phyloP scores from a whole-genome alignment of 805 yeast genomes.

The Saccharomycopsis sp. region DNA sequence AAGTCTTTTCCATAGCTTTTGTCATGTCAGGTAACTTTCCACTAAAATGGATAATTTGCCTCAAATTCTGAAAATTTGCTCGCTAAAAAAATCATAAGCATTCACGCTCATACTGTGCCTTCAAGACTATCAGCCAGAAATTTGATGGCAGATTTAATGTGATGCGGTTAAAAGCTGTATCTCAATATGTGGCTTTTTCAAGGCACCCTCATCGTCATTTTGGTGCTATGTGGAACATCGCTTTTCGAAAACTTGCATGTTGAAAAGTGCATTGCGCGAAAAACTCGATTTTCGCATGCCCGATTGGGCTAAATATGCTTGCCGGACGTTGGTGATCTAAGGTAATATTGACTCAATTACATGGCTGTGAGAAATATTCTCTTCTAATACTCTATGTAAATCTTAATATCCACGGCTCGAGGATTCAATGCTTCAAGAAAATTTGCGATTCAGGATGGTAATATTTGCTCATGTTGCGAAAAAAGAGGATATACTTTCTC shows the following conservation, averaged over 20 bases:
- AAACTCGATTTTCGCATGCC: not conserved
- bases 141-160: too few relatives aligned
- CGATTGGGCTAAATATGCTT: not conserved
- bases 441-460: not conserved
- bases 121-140: too few relatives aligned
- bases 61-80: not conserved
- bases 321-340: not conserved
- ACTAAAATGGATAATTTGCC: not conserved
- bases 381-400: not conserved
- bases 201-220: too few relatives aligned
- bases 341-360: not conserved
- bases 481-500: not conserved
- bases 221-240: too few relatives aligned
- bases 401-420: not conserved
- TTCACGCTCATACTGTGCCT: too few relatives aligned
- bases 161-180: too few relatives aligned
- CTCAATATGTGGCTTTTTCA: too few relatives aligned
- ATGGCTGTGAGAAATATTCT: not conserved
- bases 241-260: not conserved
- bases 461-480: not conserved
- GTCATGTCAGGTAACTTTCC: not conserved
- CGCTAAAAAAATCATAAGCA: not conserved
- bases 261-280: not conserved
- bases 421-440: not conserved
- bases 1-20: too few relatives aligned